A percentile compares a stretch with the other conserved stretches of the same genome.
Evolutionary conservation across 2,329 filamentous ascomycete species (phyloP).

Genomic region (Coleophoma cylindrospora): DNA sequence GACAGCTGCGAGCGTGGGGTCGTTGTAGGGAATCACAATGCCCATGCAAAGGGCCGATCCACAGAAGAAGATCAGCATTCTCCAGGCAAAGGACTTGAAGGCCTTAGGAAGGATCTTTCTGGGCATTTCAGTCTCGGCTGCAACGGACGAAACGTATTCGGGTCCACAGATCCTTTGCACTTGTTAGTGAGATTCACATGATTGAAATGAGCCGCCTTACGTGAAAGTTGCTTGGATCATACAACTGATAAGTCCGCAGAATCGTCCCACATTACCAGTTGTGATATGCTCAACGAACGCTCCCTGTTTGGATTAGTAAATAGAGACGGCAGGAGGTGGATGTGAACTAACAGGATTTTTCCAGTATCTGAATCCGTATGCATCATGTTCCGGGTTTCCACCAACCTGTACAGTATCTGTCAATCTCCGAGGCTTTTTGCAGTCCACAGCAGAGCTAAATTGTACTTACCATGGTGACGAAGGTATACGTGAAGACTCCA

Average conservation of each 20-base stretch:
- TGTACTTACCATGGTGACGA: conserved; percentile 65
- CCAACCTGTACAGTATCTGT: conserved; percentile 32
- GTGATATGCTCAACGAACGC: conserved; percentile 39
- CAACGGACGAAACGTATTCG: conserved; percentile 62
- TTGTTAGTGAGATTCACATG: conserved; percentile 63
- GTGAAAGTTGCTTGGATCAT: conserved; percentile 74
- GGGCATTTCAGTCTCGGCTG: conserved; percentile 64
- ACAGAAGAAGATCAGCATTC: conserved; percentile 65
- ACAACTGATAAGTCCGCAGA: conserved; percentile 67
- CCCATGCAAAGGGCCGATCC: conserved; percentile 60
- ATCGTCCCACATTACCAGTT: conserved; percentile 36
- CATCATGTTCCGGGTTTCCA: conserved; percentile 65
- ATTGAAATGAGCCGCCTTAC: conserved; percentile 31
- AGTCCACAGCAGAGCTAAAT: not conserved
- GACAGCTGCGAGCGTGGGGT: conserved; percentile 45
- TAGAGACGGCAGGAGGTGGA: not conserved
- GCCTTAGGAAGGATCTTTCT: conserved; percentile 59
- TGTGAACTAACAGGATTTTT: conserved; percentile 20
- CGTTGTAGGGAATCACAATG: conserved; percentile 60
- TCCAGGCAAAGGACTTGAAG: conserved; percentile 68
- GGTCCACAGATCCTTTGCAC: conserved; percentile 59
- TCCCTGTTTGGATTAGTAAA: not conserved
- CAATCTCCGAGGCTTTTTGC: too few relatives aligned
- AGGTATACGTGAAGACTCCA: conserved; percentile 67
- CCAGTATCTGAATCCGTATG: conserved; percentile 67